Conservation (phyloP, 768 basidiomycete genomes). For the Lanmaoa pseudosensibilis region DNA sequence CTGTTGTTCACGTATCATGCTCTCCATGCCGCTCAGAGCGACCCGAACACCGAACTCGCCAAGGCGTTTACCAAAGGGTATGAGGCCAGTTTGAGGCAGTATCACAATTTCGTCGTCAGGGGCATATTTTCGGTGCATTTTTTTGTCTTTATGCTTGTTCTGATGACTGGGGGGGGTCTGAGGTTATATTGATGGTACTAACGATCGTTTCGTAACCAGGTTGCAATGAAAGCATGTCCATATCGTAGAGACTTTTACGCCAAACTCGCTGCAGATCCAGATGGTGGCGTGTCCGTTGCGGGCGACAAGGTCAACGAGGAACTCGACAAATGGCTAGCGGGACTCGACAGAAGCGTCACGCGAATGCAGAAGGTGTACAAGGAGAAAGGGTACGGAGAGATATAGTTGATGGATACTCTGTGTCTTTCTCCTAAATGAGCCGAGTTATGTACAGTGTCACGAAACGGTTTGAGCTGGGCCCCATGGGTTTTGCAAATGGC, state of each 20-base stretch:
- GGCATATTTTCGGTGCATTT: conserved; percentile 57
- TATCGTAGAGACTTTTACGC: conserved; percentile 61
- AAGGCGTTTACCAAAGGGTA: conserved; percentile 81
- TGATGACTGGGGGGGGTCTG: not conserved
- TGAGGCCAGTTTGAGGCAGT: conserved; percentile 75
- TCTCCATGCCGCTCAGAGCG: conserved; percentile 66
- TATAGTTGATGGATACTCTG: not conserved
- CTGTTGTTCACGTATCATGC: conserved; percentile 86
- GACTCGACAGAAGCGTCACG: conserved; percentile 51
- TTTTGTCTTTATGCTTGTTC: not conserved
- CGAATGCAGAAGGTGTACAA: conserved; percentile 54
- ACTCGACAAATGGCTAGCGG: conserved; percentile 59
- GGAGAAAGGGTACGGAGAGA: conserved; percentile 54
- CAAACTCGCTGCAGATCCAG: conserved; percentile 58
- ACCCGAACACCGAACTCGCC: conserved; percentile 56
- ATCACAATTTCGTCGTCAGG: conserved; percentile 75
- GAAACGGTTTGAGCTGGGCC: not conserved
- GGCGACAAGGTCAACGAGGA: conserved; percentile 53
- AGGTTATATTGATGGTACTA: not conserved
- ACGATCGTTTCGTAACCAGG: conserved; percentile 19
- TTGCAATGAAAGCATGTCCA: conserved; percentile 63
- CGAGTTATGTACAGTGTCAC: not conserved
- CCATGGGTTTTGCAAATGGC: not conserved
- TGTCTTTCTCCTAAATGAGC: not conserved
- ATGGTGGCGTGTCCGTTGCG: conserved; percentile 47